Evolutionary conservation across 768 basidiomycete genomes (phyloP).

Genomic region (Nidula microcarpa): DNA sequence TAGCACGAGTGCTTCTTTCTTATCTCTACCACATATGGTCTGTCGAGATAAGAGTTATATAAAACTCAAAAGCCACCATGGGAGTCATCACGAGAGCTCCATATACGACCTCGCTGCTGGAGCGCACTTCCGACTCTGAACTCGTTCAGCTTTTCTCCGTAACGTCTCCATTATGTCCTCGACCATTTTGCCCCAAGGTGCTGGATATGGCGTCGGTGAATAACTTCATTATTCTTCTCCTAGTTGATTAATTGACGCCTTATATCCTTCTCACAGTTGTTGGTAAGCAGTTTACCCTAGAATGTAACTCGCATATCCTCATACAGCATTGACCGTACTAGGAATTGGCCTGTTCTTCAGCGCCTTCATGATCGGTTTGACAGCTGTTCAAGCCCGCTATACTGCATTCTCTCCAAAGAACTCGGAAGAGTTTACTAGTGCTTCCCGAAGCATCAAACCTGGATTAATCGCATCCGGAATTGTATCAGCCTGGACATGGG

Average conservation of each 20-base stretch:
- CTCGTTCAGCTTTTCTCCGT: not conserved
- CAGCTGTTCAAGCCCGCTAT: slow-evolving; percentile 80
- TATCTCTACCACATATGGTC: not conserved
- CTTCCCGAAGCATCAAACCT: slow-evolving; percentile 82
- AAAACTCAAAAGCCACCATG: not conserved
- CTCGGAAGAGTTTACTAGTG: slow-evolving; percentile 78
- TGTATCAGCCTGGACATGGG: slow-evolving; percentile 92
- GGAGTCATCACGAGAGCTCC: not conserved
- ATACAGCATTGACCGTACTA: slow-evolving; percentile 14
- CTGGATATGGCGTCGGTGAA: slow-evolving; percentile 82
- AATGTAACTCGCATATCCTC: not conserved
- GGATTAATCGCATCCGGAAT: slow-evolving; percentile 92
- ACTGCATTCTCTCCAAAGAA: slow-evolving; percentile 76
- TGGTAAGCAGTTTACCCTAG: slow-evolving; percentile 12
- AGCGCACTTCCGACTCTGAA: not conserved
- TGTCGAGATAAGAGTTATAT: not conserved
- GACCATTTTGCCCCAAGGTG: slow-evolving; percentile 68
- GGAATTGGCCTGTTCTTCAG: slow-evolving; percentile 90
- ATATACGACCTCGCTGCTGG: slow-evolving; percentile 1
- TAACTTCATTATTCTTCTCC: not conserved
- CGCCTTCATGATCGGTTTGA: slow-evolving; percentile 74
- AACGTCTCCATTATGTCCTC: not conserved
- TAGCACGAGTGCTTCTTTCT: not conserved
- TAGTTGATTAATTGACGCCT: not conserved
- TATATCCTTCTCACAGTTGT: slow-evolving; percentile 15